Evolutionary conservation across 495 filamentous ascomycete genomes (phyloP).

Genomic region (Lasiosphaeriaceae sp.): DNA sequence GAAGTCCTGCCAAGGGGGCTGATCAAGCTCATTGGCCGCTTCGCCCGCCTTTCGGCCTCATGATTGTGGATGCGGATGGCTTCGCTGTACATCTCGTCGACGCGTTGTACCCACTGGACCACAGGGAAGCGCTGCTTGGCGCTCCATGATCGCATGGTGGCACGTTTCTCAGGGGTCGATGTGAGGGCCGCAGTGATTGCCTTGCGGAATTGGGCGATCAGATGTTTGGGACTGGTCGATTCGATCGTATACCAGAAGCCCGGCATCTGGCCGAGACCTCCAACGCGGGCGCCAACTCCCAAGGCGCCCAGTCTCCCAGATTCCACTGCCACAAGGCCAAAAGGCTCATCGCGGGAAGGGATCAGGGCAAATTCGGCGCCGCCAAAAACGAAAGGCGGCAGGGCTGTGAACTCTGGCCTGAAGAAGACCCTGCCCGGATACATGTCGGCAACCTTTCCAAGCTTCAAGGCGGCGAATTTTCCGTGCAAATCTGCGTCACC

Average conservation of each 20-base stretch:
- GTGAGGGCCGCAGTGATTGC: conserved; percentile 60
- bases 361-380: conserved; percentile 75
- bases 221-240: conserved; percentile 60
- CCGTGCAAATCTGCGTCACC: conserved; percentile 61
- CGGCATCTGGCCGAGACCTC: conserved; percentile 70
- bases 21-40: not conserved
- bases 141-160: conserved; percentile 65
- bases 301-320: conserved; percentile 73
- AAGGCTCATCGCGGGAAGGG: conserved; percentile 71
- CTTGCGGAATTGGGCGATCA: conserved; percentile 64
- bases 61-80: conserved; percentile 27
- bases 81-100: conserved; percentile 55
- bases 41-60: conserved; percentile 12
- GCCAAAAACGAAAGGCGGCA: conserved; percentile 69
- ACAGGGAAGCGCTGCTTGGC: conserved; percentile 71
- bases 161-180: conserved; percentile 52
- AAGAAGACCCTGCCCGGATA: conserved; percentile 69
- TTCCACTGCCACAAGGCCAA: conserved; percentile 71
- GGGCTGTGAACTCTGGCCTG: conserved; percentile 66
- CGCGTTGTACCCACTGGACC: conserved; percentile 56
- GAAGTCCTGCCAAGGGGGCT: not conserved
- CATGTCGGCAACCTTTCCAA: conserved; percentile 62
- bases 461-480: conserved; percentile 68
- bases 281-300: conserved; percentile 60
- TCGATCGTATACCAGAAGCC: conserved; percentile 67